Conservation (phyloP, 1,139 yeast species). For the Starmera stellimalicola region DNA sequence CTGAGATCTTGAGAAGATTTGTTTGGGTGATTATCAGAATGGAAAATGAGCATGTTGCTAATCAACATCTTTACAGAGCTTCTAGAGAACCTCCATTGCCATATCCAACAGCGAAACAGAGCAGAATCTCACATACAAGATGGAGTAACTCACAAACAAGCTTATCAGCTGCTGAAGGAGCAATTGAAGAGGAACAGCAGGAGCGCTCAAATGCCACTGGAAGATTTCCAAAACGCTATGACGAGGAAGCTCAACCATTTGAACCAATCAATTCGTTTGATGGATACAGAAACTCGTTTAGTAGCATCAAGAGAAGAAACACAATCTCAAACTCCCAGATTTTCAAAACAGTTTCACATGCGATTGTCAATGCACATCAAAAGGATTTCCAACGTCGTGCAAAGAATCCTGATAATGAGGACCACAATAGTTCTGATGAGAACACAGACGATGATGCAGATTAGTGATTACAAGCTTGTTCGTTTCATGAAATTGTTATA, state of each 20-base stretch:
- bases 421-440: conserved; percentile 21
- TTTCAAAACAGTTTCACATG: conserved; percentile 43
- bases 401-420: conserved; percentile 24
- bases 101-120: conserved; percentile 36
- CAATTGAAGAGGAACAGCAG: conserved; percentile 4
- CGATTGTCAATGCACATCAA: conserved; percentile 72
- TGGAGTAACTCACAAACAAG: background rate
- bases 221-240: no score
- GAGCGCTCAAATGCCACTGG: background rate
- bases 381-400: conserved; percentile 69
- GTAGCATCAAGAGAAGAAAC: conserved; percentile 9
- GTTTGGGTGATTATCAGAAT: conserved; percentile 88
- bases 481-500: no score
- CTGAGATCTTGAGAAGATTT: conserved; percentile 74
- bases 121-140: background rate
- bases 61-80: conserved; percentile 76
- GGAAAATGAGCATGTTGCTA: conserved; percentile 93
- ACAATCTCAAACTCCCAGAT: conserved; percentile 23
- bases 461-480: no score
- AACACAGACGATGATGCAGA: conserved; percentile 20
- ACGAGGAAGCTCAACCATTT: background rate
- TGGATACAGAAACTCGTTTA: background rate
- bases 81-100: conserved; percentile 84
- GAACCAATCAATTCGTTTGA: background rate
- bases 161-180: background rate